Evolutionary conservation across 2,329 filamentous ascomycete genomes (phyloP), one percentile per base, ranked within the genome.

Genomic region (Mycosphaerella arachidis): DNA sequence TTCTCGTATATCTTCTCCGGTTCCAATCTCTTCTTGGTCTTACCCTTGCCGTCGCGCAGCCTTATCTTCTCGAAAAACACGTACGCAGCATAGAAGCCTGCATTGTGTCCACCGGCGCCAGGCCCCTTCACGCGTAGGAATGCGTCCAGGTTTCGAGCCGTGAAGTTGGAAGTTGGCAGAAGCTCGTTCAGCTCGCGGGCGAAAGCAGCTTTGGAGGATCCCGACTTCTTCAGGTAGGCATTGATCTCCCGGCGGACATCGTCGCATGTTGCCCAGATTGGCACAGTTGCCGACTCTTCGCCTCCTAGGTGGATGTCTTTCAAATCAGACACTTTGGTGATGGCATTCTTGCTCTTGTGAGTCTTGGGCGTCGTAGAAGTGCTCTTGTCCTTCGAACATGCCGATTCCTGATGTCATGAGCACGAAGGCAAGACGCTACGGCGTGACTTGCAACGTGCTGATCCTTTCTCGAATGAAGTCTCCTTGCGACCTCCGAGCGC

Each of bases 1-100:
- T 30, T 57, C 37, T 35, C 37, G 16, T 55, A 56, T 18, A 57
- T 46, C n/a, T 55, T 37, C 43, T 59, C 56, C 45, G 58, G 48
- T 50, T 60, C 46, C 43, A 53, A 30, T 37, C 53, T 46, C 55
- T 60, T 60, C 24, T 37, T 53, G 10, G 33, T 31, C 48, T 85
- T 85, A 50, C 78, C 73, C 70, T 82, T 84, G 0, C 74, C 72
- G 55, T 82, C 74, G 66, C 76, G 76, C 56, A 86, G 71, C 16
- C 83, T 73, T 64, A 81, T 63, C 74, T 85, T 86, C 73, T 86
- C 83, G 65, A 86, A 86, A 69, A 80, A 84, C 20, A 84, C 77
- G 66, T 86, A 86, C 0, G 75, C 76, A 3, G 77, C 78, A 64
- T 86, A 85, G 66, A 79, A 86, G 59, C 73, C 79, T 2, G 76